These are phyloP conservation scores for Zasmidium citrigriseum DNA, from an alignment of 2,329 filamentous ascomycete species.

Conservation along the genomic window DNA sequence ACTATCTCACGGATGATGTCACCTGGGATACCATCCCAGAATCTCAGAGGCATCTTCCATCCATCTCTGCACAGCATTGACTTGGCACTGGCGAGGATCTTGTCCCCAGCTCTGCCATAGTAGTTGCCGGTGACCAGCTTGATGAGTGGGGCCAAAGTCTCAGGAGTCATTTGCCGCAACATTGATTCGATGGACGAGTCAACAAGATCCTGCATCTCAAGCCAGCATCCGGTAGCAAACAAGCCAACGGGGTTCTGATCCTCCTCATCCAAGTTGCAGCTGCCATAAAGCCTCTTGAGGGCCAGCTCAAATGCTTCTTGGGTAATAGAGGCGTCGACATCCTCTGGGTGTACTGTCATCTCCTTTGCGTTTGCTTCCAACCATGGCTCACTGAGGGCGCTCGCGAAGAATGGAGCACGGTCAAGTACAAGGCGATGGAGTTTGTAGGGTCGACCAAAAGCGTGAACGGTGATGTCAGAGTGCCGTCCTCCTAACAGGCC, in stretches of 20 bases:
- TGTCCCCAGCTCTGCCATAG: constrained; percentile 57
- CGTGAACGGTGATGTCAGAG: constrained; percentile 56
- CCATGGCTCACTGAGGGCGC: constrained; percentile 58
- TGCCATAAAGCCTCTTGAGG: constrained; percentile 56
- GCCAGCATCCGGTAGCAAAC: constrained; percentile 59
- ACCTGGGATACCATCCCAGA: constrained; percentile 60
- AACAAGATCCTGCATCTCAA: constrained; percentile 59
- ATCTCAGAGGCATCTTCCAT: constrained; percentile 56
- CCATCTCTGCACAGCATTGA: constrained; percentile 60
- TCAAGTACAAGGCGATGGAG: constrained; percentile 58
- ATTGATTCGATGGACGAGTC: constrained; percentile 57
- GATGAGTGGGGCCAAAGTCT: constrained; percentile 52
- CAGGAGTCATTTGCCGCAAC: constrained; percentile 55
- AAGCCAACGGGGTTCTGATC: constrained; percentile 55
- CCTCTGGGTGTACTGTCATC: constrained; percentile 54
- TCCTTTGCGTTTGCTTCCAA: constrained; percentile 54
- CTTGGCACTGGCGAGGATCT: constrained; percentile 58
- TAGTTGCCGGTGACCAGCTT: constrained; percentile 57
- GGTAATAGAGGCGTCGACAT: constrained; percentile 57
- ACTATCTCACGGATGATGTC: constrained; percentile 61
- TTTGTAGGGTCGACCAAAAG: constrained; percentile 54
- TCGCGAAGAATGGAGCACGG: constrained; percentile 57
- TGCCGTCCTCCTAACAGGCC: constrained; percentile 55
- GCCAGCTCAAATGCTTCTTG: constrained; percentile 56
- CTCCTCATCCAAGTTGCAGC: constrained; percentile 49